Evolutionary conservation across 2,329 filamentous ascomycete genomes (phyloP), one percentile per base, ranked within the genome.

Genomic region (Cladosporium sp.): DNA sequence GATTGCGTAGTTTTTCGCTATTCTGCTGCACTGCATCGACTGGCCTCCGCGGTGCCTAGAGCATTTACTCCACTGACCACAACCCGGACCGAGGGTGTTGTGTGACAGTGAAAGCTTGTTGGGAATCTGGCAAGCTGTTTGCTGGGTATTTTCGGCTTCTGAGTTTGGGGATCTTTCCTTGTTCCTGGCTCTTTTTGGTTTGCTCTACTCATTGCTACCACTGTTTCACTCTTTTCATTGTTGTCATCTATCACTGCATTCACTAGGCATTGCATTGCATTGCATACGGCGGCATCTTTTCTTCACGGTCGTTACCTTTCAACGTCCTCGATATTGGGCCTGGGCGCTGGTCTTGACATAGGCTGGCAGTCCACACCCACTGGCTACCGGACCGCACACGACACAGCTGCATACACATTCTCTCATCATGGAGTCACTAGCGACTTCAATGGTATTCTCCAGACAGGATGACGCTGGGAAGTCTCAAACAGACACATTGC

Each of bases 401-500:
- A 36, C 39, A 45, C 44, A 48, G 25, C 25, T 9, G 28, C 45
- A 48, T 19, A 50, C 36, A 57, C 12, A 32, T 15, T 12, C 9
- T 13, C 10, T 20, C 54, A 50, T 3, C 7, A 40, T 50, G 54
- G 8, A 34, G 34, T 17, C 28, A 9, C 19, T 17, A 47, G 12
- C 37, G 37, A 25, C 8, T 19, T 25, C 9, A 36, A 37, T n/a
- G 36, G 6, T 57, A 9, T 24, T 42, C 5, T 10, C 45, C 6
- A 45, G 55, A 32, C 55, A 57, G 13, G 55, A 57, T 19, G 44
- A 42, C 7, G 28, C 8, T 32, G 35, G 17, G 13, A 56, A 49
- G 24, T 48, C 42, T 9, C 20, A 32, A 9, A 19, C 55, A 36
- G 69, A 74, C 54, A 54, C 68, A 48, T 76, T 77, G 58, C 61